Base-by-base conservation (phyloP, 805 yeast species). In the Metschnikowia lochheadii region DNA sequence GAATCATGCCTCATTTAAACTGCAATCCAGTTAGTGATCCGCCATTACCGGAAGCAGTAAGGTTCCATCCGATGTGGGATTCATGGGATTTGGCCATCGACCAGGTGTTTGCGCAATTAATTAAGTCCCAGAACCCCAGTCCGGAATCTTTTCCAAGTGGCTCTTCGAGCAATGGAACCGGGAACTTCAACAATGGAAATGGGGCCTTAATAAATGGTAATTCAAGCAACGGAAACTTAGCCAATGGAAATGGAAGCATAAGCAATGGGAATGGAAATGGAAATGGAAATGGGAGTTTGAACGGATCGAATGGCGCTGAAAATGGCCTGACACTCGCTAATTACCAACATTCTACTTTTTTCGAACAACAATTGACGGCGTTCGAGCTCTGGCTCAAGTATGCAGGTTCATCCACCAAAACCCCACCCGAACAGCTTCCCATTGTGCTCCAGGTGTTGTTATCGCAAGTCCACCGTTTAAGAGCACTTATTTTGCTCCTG, bases 51-150 rank as follows among this genome's bases (percentile, higher is more conserved):
- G 94, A 89, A 49, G 73, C 82, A 13, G 80, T 84, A 5, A 82
- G 87, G 43, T 79, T 81, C 54, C 97, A 94, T 63, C 83, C 95
- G 5, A 84, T 94, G 88, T 94, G 99, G 99, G 94, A 89, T 52
- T 85, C 97, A 0, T 94, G 99, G 98, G 98, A 94, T 63, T 74
- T 94, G 55, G 97, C 99, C 0, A 85, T 94, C 38, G 98, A 94
- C 64, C 97, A 94, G 63, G 95, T 95, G 3, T 72, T 94, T 41
- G 81, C 88, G 2, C 90, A 86, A 60, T 67, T 86, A 39, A 75
- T 86, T 47, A 79, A 78, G 46, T 69, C 66, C 50, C 60, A 66
- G 21, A 67, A 68, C 5, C 43, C 43, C 13, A 11, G 17, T 15
- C 42, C 26, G 11, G 29, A 26, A 26, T 8, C 29, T 26, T 26